Base-by-base conservation (phyloP, 805 yeast genomes). In the Saturnispora mendoncae region DNA sequence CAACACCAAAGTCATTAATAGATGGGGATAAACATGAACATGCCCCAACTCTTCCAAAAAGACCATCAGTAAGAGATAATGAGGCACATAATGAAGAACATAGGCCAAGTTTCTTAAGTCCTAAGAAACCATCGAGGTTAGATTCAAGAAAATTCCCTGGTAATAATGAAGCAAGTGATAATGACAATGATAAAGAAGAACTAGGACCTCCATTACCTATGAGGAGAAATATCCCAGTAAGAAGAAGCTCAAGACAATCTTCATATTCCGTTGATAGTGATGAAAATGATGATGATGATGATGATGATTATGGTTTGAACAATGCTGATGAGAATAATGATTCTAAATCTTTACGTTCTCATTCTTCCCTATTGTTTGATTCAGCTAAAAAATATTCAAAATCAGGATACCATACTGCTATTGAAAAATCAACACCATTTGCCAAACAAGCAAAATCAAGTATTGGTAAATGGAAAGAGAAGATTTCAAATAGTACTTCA, bases 351-450 rank as follows among this genome's bases (percentile, higher is more conserved):
- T 17, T 23, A 17, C 33, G 26, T 13, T 38, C 43, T 9, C 30
- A 36, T 10, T 34, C 50, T 3, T 39, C 50, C 4, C 40, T 37
- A 12, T 28, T 47, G 3, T 31, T 44, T 6, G 36, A 23, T 15
- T 29, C 28, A 21, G 49, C 49, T 14, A 46, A 40, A 28, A 29
- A 33, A 18, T 42, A 42, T 23, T 42, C 43, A 14, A 47, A 39
- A 17, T 36, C 41, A 6, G 48, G 50, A 20, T 44, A 31, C 13
- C n/a, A 39, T 18, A 19, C 34, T 5, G 48, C 45, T 4, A 39
- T 32, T n/a, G 50, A 44, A 27, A 46, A 37, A 18, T 43, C 51
- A 0, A 33, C 38, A 3, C 48, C 50, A 6, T 37, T 34, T n/a
- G 43, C 49, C 6, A 34, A 38, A 17, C 44, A 46, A 15, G 46